Evolutionary conservation across 805 yeast species (phyloP).

Genomic region (Wickerhamomyces hampshirensis): DNA sequence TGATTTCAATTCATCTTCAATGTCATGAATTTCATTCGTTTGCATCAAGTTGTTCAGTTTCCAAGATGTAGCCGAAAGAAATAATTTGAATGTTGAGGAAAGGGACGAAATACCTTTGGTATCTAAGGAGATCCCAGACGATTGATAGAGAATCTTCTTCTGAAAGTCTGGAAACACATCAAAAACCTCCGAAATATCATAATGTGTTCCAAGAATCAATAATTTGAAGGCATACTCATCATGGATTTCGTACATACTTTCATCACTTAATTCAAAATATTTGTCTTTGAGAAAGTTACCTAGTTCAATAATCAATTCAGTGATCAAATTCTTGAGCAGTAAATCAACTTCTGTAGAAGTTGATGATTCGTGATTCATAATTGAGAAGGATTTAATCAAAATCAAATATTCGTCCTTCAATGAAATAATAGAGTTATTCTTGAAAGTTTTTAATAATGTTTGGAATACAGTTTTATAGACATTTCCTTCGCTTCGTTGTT

Average conservation of each 20-base stretch:
- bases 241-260: slow-evolving; percentile 10
- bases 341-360: slow-evolving; percentile 9
- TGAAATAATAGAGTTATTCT: slow-evolving; percentile 13
- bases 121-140: slow-evolving; percentile 5
- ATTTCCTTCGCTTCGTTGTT: slow-evolving; percentile 15
- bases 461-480: slow-evolving; percentile 8
- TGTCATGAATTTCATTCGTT: slow-evolving; percentile 15
- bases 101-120: slow-evolving; percentile 1
- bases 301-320: slow-evolving; percentile 15
- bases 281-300: slow-evolving; percentile 9
- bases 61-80: slow-evolving; percentile 16
- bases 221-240: slow-evolving; percentile 18
- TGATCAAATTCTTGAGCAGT: slow-evolving; percentile 6
- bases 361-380: slow-evolving; percentile 2
- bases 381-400: slow-evolving; percentile 6
- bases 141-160: slow-evolving; percentile 5
- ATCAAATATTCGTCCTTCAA: slow-evolving; percentile 10
- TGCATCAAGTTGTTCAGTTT: slow-evolving; percentile 12
- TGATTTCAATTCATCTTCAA: slow-evolving; percentile 15
- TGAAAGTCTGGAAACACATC: slow-evolving; percentile 11
- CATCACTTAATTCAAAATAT: slow-evolving; percentile 6
- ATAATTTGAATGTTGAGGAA: slow-evolving; percentile 10
- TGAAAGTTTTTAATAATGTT: slow-evolving; percentile 15
- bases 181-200: slow-evolving; percentile 8
- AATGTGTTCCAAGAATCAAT: slow-evolving; percentile 13